Evolutionary conservation across 345 rosid genomes (phyloP).

Genomic region (Raphanus sativus): DNA sequence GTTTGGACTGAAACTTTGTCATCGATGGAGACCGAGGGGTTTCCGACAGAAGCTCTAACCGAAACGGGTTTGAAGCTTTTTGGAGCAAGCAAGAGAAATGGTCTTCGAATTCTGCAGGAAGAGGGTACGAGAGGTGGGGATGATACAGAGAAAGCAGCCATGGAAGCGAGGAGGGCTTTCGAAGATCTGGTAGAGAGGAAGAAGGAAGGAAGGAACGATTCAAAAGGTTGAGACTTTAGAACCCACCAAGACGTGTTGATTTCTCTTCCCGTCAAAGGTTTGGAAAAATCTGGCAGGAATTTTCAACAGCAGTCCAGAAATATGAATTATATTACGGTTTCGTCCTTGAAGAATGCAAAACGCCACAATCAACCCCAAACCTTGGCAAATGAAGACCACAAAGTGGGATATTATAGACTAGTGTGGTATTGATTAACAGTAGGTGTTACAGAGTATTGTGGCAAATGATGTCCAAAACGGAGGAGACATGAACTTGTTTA

Average conservation of each 20-base stretch:
- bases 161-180: conserved; percentile 8
- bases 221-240: conserved; percentile 34
- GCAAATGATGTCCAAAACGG: no score
- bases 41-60: conserved; percentile 57
- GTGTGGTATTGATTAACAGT: no score
- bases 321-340: background rate
- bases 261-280: conserved; percentile 29
- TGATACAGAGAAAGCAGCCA: conserved; percentile 51
- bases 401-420: no score
- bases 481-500: no score
- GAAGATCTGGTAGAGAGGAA: conserved; percentile 16
- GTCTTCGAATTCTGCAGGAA: conserved; percentile 40
- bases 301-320: conserved; percentile 16
- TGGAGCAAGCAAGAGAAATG: conserved; percentile 30
- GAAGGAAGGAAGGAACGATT: conserved; percentile 15
- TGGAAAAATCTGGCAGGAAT: background rate
- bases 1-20: conserved; percentile 44
- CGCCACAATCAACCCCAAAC: background rate
- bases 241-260: conserved; percentile 27
- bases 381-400: no score
- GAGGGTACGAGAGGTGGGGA: conserved; percentile 41
- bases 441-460: no score
- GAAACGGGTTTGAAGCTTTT: conserved; percentile 47
- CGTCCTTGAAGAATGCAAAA: background rate
- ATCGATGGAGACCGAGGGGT: conserved; percentile 42